Conservation (phyloP, 352 stramenopile genomes). For the Phytophthora citrophthora region DNA sequence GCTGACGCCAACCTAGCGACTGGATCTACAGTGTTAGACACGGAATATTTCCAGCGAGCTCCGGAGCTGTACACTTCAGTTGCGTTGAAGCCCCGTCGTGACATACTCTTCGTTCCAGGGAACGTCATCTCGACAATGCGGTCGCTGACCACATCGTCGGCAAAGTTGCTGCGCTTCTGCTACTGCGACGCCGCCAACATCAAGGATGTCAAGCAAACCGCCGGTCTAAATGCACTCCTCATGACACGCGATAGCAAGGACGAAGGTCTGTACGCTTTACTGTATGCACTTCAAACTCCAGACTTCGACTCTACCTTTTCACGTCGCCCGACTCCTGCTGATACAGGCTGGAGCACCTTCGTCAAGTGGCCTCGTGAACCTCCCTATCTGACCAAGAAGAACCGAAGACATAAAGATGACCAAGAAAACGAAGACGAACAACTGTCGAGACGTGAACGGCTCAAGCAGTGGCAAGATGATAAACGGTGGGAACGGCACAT, state of each 20-base stretch:
- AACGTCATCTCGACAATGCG: slow-evolving; percentile 34
- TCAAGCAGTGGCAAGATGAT: slow-evolving; percentile 85
- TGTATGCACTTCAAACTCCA: slow-evolving; percentile 54
- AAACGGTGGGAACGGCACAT: slow-evolving; percentile 73
- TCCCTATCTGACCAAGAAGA: slow-evolving; percentile 46
- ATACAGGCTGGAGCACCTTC: slow-evolving; percentile 59
- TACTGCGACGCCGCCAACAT: slow-evolving; percentile 81
- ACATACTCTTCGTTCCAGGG: slow-evolving; percentile 68
- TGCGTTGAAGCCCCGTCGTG: slow-evolving; percentile 23
- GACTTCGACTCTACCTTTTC: slow-evolving; percentile 68
- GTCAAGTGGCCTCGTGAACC: slow-evolving; percentile 70
- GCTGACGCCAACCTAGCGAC: slow-evolving; percentile 25
- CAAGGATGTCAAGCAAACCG: slow-evolving; percentile 64
- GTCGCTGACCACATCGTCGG: slow-evolving; percentile 1
- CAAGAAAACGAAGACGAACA: slow-evolving; percentile 43
- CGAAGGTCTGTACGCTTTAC: slow-evolving; percentile 35
- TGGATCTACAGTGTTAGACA: slow-evolving; percentile 25
- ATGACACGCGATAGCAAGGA: slow-evolving; percentile 21
- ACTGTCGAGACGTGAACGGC: slow-evolving; percentile 72
- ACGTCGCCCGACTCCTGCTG: slow-evolving; percentile 39
- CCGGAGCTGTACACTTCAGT: slow-evolving; percentile 18
- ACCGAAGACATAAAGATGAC: slow-evolving; percentile 34
- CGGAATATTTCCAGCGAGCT: slow-evolving; percentile 22
- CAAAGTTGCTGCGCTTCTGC: slow-evolving; percentile 65
- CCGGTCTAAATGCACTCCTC: slow-evolving; percentile 56